Evolutionary conservation across 2,329 filamentous ascomycete species (phyloP).

Genomic region (Colletotrichum destructivum): DNA sequence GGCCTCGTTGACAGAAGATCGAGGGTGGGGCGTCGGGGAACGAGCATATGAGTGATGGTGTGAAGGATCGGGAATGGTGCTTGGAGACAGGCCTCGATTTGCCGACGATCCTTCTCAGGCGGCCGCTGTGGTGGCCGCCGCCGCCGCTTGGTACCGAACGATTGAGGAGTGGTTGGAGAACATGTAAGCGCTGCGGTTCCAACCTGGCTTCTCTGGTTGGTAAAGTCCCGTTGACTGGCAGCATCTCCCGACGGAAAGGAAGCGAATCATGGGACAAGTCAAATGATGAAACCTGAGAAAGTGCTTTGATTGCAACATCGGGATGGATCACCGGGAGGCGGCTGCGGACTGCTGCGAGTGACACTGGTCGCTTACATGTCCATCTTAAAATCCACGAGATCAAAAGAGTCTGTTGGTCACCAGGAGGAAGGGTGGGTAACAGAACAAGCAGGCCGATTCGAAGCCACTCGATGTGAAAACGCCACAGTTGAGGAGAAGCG

Average conservation of each 20-base stretch:
- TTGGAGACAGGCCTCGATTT: slow-evolving; percentile 38
- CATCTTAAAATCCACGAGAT: background rate
- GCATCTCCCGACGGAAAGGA: slow-evolving; percentile 1
- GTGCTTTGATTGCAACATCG: slow-evolving; percentile 13
- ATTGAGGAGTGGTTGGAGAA: background rate
- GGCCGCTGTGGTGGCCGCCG: slow-evolving; percentile 35
- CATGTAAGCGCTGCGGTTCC: slow-evolving; percentile 17
- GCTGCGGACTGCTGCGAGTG: slow-evolving; percentile 39
- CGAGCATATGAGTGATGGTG: slow-evolving; percentile 29
- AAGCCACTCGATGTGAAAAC: slow-evolving; percentile 17
- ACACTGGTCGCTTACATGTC: slow-evolving; percentile 30
- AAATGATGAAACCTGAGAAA: background rate
- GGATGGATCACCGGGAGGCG: slow-evolving; percentile 17
- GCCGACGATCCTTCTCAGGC: slow-evolving; percentile 28
- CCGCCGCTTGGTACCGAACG: slow-evolving; percentile 16
- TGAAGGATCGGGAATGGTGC: slow-evolving; percentile 37
- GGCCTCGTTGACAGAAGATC: slow-evolving; percentile 22
- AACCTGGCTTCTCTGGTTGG: background rate
- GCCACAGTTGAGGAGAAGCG: slow-evolving; percentile 12
- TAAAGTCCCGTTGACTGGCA: background rate
- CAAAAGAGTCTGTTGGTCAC: slow-evolving; percentile 6
- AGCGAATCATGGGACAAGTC: slow-evolving; percentile 13
- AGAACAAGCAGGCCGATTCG: background rate
- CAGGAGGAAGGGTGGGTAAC: background rate
- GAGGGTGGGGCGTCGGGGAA: slow-evolving; percentile 38